Evolutionary conservation across 192 early-diverging fungal species (phyloP).

Genomic region (Jimgerdemannia flammicorona): DNA sequence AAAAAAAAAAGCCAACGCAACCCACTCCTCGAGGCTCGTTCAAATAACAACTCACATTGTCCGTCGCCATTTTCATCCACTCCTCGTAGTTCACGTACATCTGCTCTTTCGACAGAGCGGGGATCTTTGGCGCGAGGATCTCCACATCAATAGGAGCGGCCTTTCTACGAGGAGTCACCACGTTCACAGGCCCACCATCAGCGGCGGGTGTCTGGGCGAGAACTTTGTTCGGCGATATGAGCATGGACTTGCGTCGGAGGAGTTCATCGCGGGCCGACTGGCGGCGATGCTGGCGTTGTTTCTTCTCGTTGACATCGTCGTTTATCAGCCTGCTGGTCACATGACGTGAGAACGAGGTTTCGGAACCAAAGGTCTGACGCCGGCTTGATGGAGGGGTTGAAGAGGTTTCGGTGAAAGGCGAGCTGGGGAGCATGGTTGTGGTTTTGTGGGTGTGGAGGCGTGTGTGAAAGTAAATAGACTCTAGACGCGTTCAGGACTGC

Average conservation of each 20-base stretch:
- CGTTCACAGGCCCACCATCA: background rate
- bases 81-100: constrained; percentile 70
- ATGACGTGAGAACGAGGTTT: no score
- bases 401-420: no score
- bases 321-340: constrained; percentile 9
- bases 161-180: background rate
- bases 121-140: constrained; percentile 18
- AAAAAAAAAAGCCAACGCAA: background rate
- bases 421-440: no score
- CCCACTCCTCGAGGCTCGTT: background rate
- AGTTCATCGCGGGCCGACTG: constrained; percentile 28
- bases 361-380: no score
- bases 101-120: constrained; percentile 28
- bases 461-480: no score
- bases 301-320: constrained; percentile 46
- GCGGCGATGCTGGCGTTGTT: constrained; percentile 28
- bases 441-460: no score
- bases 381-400: no score
- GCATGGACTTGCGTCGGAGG: constrained; percentile 35
- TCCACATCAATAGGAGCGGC: constrained; percentile 4
- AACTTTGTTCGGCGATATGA: constrained; percentile 35
- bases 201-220: background rate
- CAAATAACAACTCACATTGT: constrained; percentile 61
- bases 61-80: constrained; percentile 97
- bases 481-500: no score